These are phyloP conservation scores for Candida tallmaniae DNA, from an alignment of 805 yeast species.

Conservation along the genomic window DNA sequence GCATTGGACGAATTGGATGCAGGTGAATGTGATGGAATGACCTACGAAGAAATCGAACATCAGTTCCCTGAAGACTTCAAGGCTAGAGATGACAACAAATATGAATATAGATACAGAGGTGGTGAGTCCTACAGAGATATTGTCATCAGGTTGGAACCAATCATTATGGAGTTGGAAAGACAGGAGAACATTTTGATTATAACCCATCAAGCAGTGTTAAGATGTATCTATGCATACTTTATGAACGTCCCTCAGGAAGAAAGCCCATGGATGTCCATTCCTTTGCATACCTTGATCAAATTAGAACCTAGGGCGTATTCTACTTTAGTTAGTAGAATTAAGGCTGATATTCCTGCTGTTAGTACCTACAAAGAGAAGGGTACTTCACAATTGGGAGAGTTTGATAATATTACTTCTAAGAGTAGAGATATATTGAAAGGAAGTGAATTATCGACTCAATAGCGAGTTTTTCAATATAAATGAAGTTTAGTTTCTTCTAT, in stretches of 20 bases:
- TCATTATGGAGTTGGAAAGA: constrained; percentile 96
- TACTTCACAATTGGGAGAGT: constrained; percentile 61
- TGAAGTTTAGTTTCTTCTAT: too few species aligned
- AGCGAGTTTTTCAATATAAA: too few species aligned
- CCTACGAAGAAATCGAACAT: constrained; percentile 86
- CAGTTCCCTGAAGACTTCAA: constrained; percentile 90
- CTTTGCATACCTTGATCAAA: constrained; percentile 89
- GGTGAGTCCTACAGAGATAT: constrained; percentile 97
- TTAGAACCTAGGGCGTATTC: constrained; percentile 94
- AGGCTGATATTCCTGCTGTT: constrained; percentile 97
- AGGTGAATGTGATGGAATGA: constrained; percentile 95
- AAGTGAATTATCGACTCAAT: too few species aligned
- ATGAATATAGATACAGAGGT: constrained; percentile 92
- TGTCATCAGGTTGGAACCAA: constrained; percentile 91
- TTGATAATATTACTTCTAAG: constrained; percentile 31
- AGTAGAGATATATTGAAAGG: constrained; percentile 49
- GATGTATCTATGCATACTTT: constrained; percentile 95
- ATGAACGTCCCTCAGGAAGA: constrained; percentile 98
- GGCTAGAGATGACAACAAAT: constrained; percentile 93
- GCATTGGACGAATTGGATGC: constrained; percentile 97
- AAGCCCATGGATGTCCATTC: constrained; percentile 98
- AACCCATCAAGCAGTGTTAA: constrained; percentile 94
- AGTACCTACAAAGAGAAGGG: constrained; percentile 96
- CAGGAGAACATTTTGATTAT: constrained; percentile 94
- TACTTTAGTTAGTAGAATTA: constrained; percentile 82